These are phyloP conservation scores for Lophiostoma macrostomum DNA, from an alignment of 495 filamentous ascomycete genomes.

Conservation along the genomic window DNA sequence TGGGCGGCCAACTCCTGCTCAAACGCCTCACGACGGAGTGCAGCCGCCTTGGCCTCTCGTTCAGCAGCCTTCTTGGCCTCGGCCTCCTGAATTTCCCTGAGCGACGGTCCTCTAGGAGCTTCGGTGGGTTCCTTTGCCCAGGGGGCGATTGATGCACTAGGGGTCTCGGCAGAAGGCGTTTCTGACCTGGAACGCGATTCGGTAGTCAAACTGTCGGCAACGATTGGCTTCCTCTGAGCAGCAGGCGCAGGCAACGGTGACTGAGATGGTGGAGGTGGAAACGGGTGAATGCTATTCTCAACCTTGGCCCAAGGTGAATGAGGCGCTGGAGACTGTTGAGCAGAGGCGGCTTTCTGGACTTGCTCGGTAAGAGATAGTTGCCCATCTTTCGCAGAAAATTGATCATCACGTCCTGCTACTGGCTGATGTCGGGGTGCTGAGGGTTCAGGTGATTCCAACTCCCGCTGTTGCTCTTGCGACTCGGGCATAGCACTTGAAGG, in stretches of 20 bases:
- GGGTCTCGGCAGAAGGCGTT: slow-evolving; percentile 54
- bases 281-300: slow-evolving; percentile 68
- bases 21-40: slow-evolving; percentile 69
- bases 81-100: slow-evolving; percentile 95
- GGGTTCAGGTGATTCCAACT: slow-evolving; percentile 28
- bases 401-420: slow-evolving; percentile 11
- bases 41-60: slow-evolving; percentile 76
- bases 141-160: slow-evolving; percentile 64
- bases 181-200: slow-evolving; percentile 71
- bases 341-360: slow-evolving; percentile 73
- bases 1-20: slow-evolving; percentile 81
- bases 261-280: slow-evolving; percentile 67
- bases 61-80: slow-evolving; percentile 93
- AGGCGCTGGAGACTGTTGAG: slow-evolving; percentile 58
- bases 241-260: slow-evolving; percentile 84
- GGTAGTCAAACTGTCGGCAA: slow-evolving; percentile 74
- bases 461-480: slow-evolving; percentile 7
- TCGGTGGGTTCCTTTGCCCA: slow-evolving; percentile 88
- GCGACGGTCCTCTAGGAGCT: slow-evolving; percentile 78
- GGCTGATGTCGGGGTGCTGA: slow-evolving; percentile 1
- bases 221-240: slow-evolving; percentile 78
- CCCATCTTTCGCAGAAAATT: slow-evolving; percentile 18
- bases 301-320: slow-evolving; percentile 61
- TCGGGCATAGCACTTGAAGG: slow-evolving; percentile 3
- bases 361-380: slow-evolving; percentile 77